These are phyloP conservation scores for Guadua angustifolia DNA, from an alignment of 176 grass and related monocot genomes.

Conservation along the genomic window DNA sequence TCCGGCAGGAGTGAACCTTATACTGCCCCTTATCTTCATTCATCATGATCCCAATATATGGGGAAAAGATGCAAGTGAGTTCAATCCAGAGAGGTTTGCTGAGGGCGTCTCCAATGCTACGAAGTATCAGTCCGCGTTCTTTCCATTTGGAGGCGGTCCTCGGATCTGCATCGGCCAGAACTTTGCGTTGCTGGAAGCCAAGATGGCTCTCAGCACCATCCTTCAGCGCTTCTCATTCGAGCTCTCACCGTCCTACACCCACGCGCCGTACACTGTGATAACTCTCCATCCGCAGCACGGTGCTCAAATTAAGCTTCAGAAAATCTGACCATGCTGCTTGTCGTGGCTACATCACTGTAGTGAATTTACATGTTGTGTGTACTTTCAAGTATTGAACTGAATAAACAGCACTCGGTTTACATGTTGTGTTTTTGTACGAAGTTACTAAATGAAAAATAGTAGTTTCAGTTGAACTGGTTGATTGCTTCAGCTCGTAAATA, in stretches of 20 bases:
- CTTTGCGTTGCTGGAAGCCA: conserved; percentile 68
- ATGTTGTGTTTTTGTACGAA: too few relatives aligned
- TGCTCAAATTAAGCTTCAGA: conserved; percentile 61
- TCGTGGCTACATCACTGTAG: neutral
- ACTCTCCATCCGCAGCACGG: conserved; percentile 76
- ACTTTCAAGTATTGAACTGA: neutral
- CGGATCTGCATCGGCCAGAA: conserved; percentile 74
- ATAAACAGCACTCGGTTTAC: neutral
- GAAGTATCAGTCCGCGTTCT: conserved; percentile 54
- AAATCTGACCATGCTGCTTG: conserved; percentile 34
- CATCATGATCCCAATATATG: conserved; percentile 70
- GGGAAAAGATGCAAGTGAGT: conserved; percentile 61
- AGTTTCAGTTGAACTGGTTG: too few relatives aligned
- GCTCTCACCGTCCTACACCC: conserved; percentile 63
- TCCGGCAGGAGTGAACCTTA: conserved; percentile 62
- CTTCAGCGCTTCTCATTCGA: conserved; percentile 76
- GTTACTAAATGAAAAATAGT: too few relatives aligned
- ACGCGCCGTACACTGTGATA: conserved; percentile 55
- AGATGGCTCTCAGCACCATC: conserved; percentile 65
- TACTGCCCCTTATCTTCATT: conserved; percentile 47
- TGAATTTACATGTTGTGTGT: neutral
- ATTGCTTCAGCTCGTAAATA: too few relatives aligned
- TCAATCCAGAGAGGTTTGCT: conserved; percentile 73
- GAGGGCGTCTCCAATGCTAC: conserved; percentile 66
- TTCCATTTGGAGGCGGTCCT: conserved; percentile 73